These are phyloP conservation scores for Cyclocybe aegerita DNA, from an alignment of 768 basidiomycete species.

Conservation along the genomic window DNA sequence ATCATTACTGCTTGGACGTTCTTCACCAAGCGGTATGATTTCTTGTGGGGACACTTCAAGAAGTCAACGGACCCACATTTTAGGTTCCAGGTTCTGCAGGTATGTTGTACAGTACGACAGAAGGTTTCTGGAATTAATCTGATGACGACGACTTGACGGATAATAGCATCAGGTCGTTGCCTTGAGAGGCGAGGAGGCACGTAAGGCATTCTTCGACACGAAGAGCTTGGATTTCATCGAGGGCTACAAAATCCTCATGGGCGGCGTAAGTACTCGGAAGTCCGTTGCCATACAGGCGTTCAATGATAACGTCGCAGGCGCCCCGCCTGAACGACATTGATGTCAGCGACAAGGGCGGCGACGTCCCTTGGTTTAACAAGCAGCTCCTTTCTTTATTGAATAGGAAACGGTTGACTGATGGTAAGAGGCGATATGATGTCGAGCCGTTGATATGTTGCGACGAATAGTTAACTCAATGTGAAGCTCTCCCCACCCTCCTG, in stretches of 20 bases:
- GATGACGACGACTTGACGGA: not conserved
- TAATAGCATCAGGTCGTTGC: constrained; percentile 27
- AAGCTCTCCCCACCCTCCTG: constrained; percentile 26
- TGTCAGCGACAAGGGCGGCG: constrained; percentile 10
- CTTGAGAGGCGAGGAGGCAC: constrained; percentile 28
- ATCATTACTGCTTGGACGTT: constrained; percentile 29
- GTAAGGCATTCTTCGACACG: constrained; percentile 30
- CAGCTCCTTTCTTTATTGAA: constrained; percentile 16
- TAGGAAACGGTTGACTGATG: constrained; percentile 18
- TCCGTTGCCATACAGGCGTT: not conserved
- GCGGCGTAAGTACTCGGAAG: constrained; percentile 21
- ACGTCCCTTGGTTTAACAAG: constrained; percentile 23
- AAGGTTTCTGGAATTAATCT: not conserved
- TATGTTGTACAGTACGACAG: constrained; percentile 3
- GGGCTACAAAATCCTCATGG: constrained; percentile 34
- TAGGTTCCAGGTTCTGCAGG: constrained; percentile 28
- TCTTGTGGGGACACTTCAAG: constrained; percentile 25
- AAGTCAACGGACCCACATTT: constrained; percentile 22
- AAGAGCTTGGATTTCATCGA: constrained; percentile 27
- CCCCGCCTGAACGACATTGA: constrained; percentile 26
- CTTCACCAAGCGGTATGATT: constrained; percentile 31
- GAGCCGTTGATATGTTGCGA: not conserved
- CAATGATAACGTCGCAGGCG: constrained; percentile 1
- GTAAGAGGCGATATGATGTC: not conserved
- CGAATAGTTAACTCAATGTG: too few relatives aligned